These are phyloP conservation scores for Phoma sp. DNA, from an alignment of 2,329 filamentous ascomycete species.

Conservation along the genomic window DNA sequence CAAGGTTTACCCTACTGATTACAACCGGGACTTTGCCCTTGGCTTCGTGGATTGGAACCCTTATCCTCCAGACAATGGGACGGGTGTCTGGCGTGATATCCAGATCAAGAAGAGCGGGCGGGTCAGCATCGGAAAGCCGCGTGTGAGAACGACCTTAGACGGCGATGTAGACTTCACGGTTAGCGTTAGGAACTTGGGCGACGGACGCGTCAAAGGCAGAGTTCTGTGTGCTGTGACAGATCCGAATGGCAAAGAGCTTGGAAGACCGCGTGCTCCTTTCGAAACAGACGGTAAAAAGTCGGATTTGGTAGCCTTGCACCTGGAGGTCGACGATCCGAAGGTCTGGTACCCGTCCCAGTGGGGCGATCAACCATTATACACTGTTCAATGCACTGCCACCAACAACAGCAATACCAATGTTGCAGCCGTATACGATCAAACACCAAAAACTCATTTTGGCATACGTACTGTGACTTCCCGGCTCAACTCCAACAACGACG, in stretches of 20 bases:
- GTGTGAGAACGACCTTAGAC: constrained; percentile 27
- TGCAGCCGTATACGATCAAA: constrained; percentile 44
- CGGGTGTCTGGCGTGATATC: constrained; percentile 68
- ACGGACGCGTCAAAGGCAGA: not conserved
- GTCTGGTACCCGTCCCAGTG: constrained; percentile 70
- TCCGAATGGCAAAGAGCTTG: constrained; percentile 21
- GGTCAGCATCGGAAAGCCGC: constrained; percentile 49
- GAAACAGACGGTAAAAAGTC: constrained; percentile 30
- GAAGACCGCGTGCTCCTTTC: constrained; percentile 14
- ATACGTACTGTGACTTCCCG: constrained; percentile 62
- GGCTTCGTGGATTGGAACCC: constrained; percentile 71
- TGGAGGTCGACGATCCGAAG: constrained; percentile 53
- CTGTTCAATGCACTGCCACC: constrained; percentile 33
- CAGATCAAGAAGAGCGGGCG: constrained; percentile 62
- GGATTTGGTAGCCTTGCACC: constrained; percentile 51
- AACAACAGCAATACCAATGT: constrained; percentile 23
- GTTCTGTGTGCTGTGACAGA: constrained; percentile 15
- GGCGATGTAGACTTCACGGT: constrained; percentile 30
- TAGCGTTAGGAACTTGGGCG: constrained; percentile 31
- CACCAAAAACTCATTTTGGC: constrained; percentile 55
- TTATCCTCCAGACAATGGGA: constrained; percentile 68
- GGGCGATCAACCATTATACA: constrained; percentile 65
- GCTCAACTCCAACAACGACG: constrained; percentile 63
- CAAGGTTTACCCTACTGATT: constrained; percentile 65
- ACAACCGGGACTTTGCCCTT: constrained; percentile 65